Evolutionary conservation across 1,284 basidiomycete species (phyloP).

Genomic region (Sphagnurus paluster): DNA sequence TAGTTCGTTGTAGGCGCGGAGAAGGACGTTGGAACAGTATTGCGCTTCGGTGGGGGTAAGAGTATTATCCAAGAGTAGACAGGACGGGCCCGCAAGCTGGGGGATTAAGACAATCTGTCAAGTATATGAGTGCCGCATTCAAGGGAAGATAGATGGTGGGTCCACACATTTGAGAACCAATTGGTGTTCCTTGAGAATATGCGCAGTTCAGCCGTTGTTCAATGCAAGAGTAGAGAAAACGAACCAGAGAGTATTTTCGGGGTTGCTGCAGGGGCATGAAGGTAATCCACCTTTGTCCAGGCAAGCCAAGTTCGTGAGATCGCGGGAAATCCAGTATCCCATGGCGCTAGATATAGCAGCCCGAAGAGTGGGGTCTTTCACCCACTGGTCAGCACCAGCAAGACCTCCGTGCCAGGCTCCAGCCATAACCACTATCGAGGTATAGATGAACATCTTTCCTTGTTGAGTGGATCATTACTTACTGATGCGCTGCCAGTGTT

Average conservation of each 20-base stretch:
- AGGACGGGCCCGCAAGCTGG: constrained; percentile 51
- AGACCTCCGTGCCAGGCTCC: constrained; percentile 58
- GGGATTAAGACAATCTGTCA: constrained; percentile 58
- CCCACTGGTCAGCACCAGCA: constrained; percentile 35
- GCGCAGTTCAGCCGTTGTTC: background rate
- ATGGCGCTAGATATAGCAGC: constrained; percentile 49
- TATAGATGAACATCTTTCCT: background rate
- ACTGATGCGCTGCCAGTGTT: constrained; percentile 62
- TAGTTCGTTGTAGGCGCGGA: too few species aligned
- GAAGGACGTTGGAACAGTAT: too few species aligned
- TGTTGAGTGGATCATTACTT: constrained; percentile 16
- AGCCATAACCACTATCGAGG: constrained; percentile 44
- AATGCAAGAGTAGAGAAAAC: constrained; percentile 24
- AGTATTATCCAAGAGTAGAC: constrained; percentile 48
- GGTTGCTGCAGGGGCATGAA: constrained; percentile 52
- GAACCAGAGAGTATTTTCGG: constrained; percentile 31
- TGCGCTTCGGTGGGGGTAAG: constrained; percentile 41
- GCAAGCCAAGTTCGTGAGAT: constrained; percentile 54
- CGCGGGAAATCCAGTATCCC: constrained; percentile 65
- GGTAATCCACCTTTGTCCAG: constrained; percentile 49
- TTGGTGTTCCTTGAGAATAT: constrained; percentile 56
- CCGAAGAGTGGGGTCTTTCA: constrained; percentile 37
- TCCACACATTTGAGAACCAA: constrained; percentile 60
- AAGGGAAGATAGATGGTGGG: background rate
- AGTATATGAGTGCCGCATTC: background rate